Conservation (phyloP, 208 protist genomes). For the Polymyxa betae region DNA sequence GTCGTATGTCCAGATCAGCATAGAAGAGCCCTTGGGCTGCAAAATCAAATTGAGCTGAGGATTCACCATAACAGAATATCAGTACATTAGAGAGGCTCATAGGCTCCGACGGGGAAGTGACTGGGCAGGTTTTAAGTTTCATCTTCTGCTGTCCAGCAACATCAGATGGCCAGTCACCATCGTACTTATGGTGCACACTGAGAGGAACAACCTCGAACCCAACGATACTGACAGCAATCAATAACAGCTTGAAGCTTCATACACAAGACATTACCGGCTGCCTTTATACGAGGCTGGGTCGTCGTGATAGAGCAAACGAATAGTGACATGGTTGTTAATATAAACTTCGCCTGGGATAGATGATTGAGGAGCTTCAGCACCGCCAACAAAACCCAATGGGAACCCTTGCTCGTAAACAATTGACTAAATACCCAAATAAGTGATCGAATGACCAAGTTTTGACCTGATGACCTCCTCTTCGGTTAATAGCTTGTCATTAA, state of each 20-base stretch:
- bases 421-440: background rate
- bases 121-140: background rate
- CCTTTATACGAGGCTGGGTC: slow-evolving; percentile 58
- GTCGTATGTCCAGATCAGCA: slow-evolving; percentile 71
- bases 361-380: background rate
- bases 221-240: slow-evolving; percentile 68
- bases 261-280: background rate
- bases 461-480: slow-evolving; percentile 59
- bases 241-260: background rate
- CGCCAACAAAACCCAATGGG: slow-evolving; percentile 64
- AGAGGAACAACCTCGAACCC: slow-evolving; percentile 76
- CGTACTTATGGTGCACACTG: slow-evolving; percentile 63
- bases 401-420: slow-evolving; percentile 66
- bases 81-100: slow-evolving; percentile 30
- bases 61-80: background rate
- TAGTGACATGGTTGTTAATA: slow-evolving; percentile 67
- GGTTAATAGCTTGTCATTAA: slow-evolving; percentile 70
- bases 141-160: slow-evolving; percentile 2
- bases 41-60: background rate
- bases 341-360: slow-evolving; percentile 55
- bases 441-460: background rate
- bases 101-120: background rate
- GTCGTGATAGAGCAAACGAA: slow-evolving; percentile 63
- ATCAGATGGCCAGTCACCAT: slow-evolving; percentile 54
- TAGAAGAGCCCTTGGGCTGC: background rate